Base-by-base conservation (phyloP, 129 eudicot genomes). In the Silybum marianum region DNA sequence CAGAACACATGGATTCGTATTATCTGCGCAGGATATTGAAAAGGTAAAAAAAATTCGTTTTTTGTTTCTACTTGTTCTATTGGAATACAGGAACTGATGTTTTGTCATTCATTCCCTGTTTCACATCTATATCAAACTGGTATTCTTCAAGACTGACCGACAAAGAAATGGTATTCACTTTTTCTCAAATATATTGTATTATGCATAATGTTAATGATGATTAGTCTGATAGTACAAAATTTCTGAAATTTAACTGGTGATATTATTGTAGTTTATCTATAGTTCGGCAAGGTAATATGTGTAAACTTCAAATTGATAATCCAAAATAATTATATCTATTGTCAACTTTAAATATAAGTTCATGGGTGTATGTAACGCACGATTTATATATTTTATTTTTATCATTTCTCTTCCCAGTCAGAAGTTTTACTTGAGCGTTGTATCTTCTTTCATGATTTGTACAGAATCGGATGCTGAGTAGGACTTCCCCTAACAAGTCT, bases 1-100 rank as follows among this genome's bases (percentile, higher is more conserved):
- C 83, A 69, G 95, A 93, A 58, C 98, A 95, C 90, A 95, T 95
- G 99, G 99, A 95, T 87, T 84, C 93, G 7, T 95, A 95, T 85
- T 95, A 95, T 83, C 79, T 91, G 75, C 93, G 99, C 65, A 91
- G 94, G 80, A 88, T 95, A 84, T 72, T 95, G 78, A 95, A 89
- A 83, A 93, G 98, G 98, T 91, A n/a, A n/a, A n/a, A n/a, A n/a
- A n/a, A n/a, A 62, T 70, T 18, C 65, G 30, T 84, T 70, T 38
- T 21, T 7, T 63, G 32, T 83, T 67, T 77, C 65, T 73, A 44
- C 39, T 32, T 44, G 44, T 25, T 58, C 46, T 69, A 23, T 75
- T 70, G 68, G 34, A 18, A 25, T 14, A 77, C 70, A 78, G 26
- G 69, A 51, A 58, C 87, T 88, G 75, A 75, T 80, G 21, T 39